These are phyloP conservation scores for Penicillium fimorum DNA, from an alignment of 495 filamentous ascomycete species.

Conservation along the genomic window DNA sequence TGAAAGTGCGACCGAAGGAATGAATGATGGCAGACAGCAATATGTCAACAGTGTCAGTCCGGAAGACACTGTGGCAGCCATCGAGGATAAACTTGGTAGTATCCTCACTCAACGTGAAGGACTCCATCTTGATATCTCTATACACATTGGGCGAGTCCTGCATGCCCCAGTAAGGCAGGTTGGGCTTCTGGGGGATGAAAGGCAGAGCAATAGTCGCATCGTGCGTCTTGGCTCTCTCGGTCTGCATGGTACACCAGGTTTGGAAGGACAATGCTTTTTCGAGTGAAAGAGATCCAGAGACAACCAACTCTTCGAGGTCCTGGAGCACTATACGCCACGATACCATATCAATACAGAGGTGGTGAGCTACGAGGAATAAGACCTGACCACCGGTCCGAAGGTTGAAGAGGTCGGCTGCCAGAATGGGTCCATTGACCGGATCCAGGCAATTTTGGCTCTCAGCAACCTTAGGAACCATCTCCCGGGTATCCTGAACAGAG, in stretches of 20 bases:
- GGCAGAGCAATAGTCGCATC: constrained; percentile 29
- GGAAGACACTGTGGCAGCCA: constrained; percentile 44
- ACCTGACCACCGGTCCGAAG: constrained; percentile 52
- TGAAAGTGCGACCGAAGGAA: constrained; percentile 49
- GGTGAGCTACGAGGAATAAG: constrained; percentile 65
- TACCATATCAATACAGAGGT: constrained; percentile 66
- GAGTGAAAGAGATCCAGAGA: constrained; percentile 34
- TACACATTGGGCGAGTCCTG: constrained; percentile 45
- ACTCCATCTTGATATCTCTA: constrained; percentile 44
- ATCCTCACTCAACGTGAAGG: constrained; percentile 44
- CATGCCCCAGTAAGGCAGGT: constrained; percentile 55
- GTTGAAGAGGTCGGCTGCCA: constrained; percentile 52
- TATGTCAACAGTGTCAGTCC: constrained; percentile 55
- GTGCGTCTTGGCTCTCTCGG: constrained; percentile 35
- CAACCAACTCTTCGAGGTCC: constrained; percentile 63
- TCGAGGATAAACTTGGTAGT: constrained; percentile 45
- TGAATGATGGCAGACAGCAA: constrained; percentile 49
- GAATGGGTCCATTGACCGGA: constrained; percentile 42
- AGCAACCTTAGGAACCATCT: constrained; percentile 33
- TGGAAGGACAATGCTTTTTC: constrained; percentile 59
- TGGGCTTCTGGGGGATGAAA: constrained; percentile 31
- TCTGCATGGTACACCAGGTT: constrained; percentile 55
- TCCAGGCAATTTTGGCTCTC: constrained; percentile 44
- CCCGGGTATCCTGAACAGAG: constrained; percentile 28
- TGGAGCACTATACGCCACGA: constrained; percentile 69